A percentile compares a stretch with the other conserved stretches of the same genome.
Conservation (phyloP, 305 asterid species). For the Fraxinus platypoda region DNA sequence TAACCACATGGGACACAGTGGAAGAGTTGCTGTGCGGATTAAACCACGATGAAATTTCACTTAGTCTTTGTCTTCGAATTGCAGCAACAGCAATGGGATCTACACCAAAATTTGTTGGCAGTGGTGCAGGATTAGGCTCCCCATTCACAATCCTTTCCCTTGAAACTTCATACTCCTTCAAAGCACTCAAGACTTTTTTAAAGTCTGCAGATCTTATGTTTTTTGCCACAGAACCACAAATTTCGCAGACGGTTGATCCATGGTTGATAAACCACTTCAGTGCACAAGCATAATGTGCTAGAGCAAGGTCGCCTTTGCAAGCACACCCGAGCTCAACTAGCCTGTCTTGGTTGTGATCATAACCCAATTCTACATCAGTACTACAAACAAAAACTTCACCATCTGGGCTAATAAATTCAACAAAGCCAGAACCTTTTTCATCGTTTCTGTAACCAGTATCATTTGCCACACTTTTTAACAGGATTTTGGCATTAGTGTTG, state of each 20-base stretch:
- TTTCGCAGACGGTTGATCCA: conserved; percentile 86
- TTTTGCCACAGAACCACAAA: conserved; percentile 69
- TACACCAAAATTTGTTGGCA: conserved; percentile 47
- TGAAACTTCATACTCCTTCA: conserved; percentile 70
- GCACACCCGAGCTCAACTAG: conserved; percentile 80
- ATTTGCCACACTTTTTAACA: conserved; percentile 34
- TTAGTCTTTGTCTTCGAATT: conserved; percentile 79
- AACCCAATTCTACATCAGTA: conserved; percentile 67
- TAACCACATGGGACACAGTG: conserved; percentile 50
- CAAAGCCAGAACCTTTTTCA: conserved; percentile 50
- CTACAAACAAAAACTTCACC: conserved; percentile 86
- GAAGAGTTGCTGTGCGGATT: conserved; percentile 58
- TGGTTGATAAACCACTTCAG: conserved; percentile 91
- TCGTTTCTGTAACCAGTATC: conserved; percentile 29
- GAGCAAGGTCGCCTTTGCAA: conserved; percentile 84
- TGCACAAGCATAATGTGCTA: conserved; percentile 92
- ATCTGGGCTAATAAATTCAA: conserved; percentile 76
- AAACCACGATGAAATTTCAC: conserved; percentile 86
- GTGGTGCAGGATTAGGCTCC: conserved; percentile 61
- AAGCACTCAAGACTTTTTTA: conserved; percentile 58
- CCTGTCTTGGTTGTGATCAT: conserved; percentile 55
- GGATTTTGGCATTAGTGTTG: conserved; percentile 35
- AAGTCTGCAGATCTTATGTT: conserved; percentile 60
- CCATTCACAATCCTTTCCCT: conserved; percentile 69
- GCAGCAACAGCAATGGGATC: conserved; percentile 97